Evolutionary conservation across 805 yeast genomes (phyloP), one percentile per base, ranked within the genome.

Genomic region (Pichia cabralensis): DNA sequence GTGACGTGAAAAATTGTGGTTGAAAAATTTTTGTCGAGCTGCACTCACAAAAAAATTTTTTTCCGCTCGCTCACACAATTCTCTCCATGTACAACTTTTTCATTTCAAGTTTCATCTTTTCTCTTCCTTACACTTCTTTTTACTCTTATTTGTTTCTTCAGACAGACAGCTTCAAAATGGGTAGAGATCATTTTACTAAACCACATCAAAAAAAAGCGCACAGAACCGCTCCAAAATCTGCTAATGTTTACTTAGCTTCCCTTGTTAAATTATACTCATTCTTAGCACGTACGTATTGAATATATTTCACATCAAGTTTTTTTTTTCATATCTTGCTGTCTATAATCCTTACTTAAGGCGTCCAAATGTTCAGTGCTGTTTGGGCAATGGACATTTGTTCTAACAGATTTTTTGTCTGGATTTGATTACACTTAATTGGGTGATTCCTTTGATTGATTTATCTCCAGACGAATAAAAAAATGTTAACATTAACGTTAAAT

Each of bases 151-250:
- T 30, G 11, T 7, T 30, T 33, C 8, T 21, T 9, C 20, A 26
- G 20, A 8, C 39, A 36, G 33, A 30, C 16, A 17, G 39, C 36
- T 22, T 38, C 50, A 69, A 58, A 61, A 88, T 88, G 97, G 97
- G 96, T 80, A 84, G 80, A 73, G 97, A 92, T 76, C 95, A 84
- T 76, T 75, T 80, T 71, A 66, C 77, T 67, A 92, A 89, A 72
- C 96, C 85, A 74, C 99, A 92, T 80, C 76, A 74, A 64, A 84
- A 86, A 73, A 71, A 80, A 56, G 80, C 94, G 71, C 95, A 85
- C 85, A 86, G 99, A 75, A 72, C 80, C 65, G 96, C 96, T 71
- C 99, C 98, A 74, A 85, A 85, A 78, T 89, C 97, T 54, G 95
- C 92, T 74, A 92, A 92, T 67, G 96, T 88, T 73, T 92, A 92